A percentile compares a stretch with the other conserved stretches of the same genome.
Conservation (phyloP, 2,329 filamentous ascomycete species). For the Ceratocystis huliohia region DNA sequence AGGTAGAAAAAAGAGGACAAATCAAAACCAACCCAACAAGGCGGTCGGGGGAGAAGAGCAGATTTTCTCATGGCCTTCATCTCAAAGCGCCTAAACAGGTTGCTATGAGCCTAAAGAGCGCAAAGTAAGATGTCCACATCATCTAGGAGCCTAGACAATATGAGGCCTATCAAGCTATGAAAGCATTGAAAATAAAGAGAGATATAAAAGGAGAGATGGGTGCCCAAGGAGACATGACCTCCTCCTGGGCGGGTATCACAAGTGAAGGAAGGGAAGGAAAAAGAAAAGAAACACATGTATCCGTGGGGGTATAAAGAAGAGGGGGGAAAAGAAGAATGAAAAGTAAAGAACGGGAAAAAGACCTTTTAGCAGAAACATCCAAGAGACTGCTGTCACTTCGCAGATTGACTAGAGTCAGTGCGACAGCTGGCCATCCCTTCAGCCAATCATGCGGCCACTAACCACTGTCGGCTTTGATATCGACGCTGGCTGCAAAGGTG, state of each 20-base stretch:
- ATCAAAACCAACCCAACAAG: conserved; percentile 1
- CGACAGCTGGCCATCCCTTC: conserved; percentile 21
- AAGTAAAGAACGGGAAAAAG: conserved; percentile 7
- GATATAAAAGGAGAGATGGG: neutral
- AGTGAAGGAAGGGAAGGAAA: conserved; percentile 13
- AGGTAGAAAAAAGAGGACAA: conserved; percentile 21
- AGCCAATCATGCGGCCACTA: conserved; percentile 41
- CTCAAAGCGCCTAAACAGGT: too few species aligned
- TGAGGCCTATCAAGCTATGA: neutral
- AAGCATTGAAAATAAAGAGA: conserved; percentile 14
- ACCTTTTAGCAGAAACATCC: neutral
- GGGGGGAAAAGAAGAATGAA: conserved; percentile 22
- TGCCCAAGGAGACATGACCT: conserved; percentile 14
- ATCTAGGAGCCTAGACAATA: too few species aligned
- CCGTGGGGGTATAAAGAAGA: conserved; percentile 20
- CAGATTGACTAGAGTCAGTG: neutral
- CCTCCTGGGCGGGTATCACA: conserved; percentile 20
- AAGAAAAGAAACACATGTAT: conserved; percentile 3
- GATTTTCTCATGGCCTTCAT: too few species aligned
- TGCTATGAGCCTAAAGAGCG: neutral
- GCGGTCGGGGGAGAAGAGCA: too few species aligned
- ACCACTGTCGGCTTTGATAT: conserved; percentile 37
- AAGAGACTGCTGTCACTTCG: neutral
- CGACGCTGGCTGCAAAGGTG: conserved; percentile 5
- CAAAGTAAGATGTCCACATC: neutral